phyloP scores from a whole-genome alignment of 805 yeast species.

The Cyberlindnera euphorbiae region DNA sequence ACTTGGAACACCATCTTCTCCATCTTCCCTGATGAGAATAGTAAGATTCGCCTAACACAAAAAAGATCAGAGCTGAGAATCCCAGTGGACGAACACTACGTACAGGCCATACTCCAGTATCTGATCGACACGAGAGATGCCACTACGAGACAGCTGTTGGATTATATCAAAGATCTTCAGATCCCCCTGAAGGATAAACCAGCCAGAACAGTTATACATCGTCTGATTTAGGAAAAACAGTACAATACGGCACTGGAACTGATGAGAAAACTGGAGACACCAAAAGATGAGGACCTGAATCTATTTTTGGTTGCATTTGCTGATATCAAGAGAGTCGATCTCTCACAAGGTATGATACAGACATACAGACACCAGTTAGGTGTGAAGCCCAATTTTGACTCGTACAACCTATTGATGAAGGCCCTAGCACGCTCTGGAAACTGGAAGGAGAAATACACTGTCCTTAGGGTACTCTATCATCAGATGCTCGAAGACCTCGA shows the following conservation, averaged over 20 bases:
- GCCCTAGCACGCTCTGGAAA: conserved; percentile 31
- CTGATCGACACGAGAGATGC: conserved; percentile 14
- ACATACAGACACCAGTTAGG: conserved; percentile 25
- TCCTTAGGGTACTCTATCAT: conserved; percentile 24
- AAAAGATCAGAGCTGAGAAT: conserved; percentile 29
- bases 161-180: conserved; percentile 12
- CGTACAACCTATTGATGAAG: conserved; percentile 33
- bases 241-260: conserved; percentile 28
- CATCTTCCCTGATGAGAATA: conserved; percentile 29
- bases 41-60: conserved; percentile 29
- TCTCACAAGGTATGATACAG: conserved; percentile 30
- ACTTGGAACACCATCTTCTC: conserved; percentile 36
- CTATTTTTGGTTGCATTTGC: conserved; percentile 29
- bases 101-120: conserved; percentile 25
- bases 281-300: conserved; percentile 24
- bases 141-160: conserved; percentile 12
- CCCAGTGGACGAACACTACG: conserved; percentile 27
- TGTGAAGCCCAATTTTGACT: conserved; percentile 28
- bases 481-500: conserved; percentile 17
- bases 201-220: conserved; percentile 25
- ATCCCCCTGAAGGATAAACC: conserved; percentile 25
- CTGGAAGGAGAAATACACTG: conserved; percentile 22
- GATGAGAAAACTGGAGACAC: conserved; percentile 12
- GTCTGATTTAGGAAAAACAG: conserved; percentile 26
- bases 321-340: conserved; percentile 31